Conservation (phyloP, 345 rosid species). For the Adansonia digitata region DNA sequence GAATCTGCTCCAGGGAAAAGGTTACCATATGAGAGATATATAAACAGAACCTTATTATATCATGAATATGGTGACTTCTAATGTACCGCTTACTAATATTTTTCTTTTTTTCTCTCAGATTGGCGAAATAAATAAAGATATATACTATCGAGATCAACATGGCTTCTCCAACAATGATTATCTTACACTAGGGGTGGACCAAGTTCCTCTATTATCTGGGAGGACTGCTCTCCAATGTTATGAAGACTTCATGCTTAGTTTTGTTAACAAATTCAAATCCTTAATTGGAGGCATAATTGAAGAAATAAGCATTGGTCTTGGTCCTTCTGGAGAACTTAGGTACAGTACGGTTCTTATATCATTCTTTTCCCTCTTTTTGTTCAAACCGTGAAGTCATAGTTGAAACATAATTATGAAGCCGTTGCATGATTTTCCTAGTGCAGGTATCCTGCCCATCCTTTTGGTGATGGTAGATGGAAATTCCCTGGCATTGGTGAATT, state of each 20-base stretch:
- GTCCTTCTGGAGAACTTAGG: conserved; percentile 68
- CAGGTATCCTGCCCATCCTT: conserved; percentile 68
- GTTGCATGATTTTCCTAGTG: conserved; percentile 19
- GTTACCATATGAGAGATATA: background rate
- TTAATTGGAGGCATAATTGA: conserved; percentile 50
- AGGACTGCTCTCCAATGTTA: conserved; percentile 68
- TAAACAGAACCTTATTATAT: background rate
- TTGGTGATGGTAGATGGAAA: conserved; percentile 58
- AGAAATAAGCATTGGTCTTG: conserved; percentile 65
- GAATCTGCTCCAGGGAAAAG: background rate
- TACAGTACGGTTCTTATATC: conserved; percentile 9
- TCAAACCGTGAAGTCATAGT: conserved; percentile 9
- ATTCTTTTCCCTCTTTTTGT: background rate
- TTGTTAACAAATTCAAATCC: conserved; percentile 41
- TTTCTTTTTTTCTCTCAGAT: conserved; percentile 35
- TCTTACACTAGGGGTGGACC: conserved; percentile 67
- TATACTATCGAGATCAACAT: conserved; percentile 50
- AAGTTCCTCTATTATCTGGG: conserved; percentile 51
- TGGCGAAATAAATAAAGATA: conserved; percentile 51
- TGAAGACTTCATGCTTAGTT: conserved; percentile 54
- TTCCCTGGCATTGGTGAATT: conserved; percentile 76
- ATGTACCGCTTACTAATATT: background rate
- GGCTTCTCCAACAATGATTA: conserved; percentile 58
- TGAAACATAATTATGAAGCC: conserved; percentile 9
- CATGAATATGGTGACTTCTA: background rate